A percentile compares a stretch with the other conserved stretches of the same genome.
Evolutionary conservation across 352 stramenopile genomes (phyloP).

Genomic region (Phytophthora cactorum): DNA sequence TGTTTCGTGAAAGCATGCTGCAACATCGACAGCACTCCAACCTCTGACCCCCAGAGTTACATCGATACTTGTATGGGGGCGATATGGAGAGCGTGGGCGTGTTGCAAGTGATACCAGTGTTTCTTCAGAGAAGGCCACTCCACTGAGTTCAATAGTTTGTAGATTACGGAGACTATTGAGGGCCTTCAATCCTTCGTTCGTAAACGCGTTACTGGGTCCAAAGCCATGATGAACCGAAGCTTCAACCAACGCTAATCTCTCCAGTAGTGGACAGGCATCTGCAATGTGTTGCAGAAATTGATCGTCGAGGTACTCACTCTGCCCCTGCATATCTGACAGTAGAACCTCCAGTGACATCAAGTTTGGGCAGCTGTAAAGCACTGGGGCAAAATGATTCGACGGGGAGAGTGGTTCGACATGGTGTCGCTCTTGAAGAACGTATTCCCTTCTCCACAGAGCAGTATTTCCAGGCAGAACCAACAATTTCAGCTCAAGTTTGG

Average conservation of each 20-base stretch:
- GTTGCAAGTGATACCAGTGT: background rate
- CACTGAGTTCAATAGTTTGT: background rate
- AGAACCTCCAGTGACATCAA: background rate
- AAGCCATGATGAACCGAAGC: background rate
- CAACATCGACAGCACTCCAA: background rate
- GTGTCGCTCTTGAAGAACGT: constrained; percentile 35
- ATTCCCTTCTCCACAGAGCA: constrained; percentile 42
- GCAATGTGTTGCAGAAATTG: background rate
- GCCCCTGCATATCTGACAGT: background rate
- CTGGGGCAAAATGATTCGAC: constrained; percentile 21
- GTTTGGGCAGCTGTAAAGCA: background rate
- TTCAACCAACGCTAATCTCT: background rate
- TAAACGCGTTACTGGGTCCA: background rate
- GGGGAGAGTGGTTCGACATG: constrained; percentile 29
- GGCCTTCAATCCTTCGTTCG: background rate
- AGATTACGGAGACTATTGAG: background rate
- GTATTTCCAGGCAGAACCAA: constrained; percentile 39
- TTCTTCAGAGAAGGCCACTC: background rate
- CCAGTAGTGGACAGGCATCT: background rate
- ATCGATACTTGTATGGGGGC: background rate
- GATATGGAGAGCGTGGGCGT: background rate
- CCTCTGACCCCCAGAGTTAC: background rate
- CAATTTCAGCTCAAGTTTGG: constrained; percentile 7
- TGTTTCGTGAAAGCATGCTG: background rate
- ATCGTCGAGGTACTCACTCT: background rate